Percentiles rank a stretch among this genome's conserved stretches.
Evolutionary conservation across 2,329 filamentous ascomycete species (phyloP).

Genomic region (Apiospora kogelbergensis): DNA sequence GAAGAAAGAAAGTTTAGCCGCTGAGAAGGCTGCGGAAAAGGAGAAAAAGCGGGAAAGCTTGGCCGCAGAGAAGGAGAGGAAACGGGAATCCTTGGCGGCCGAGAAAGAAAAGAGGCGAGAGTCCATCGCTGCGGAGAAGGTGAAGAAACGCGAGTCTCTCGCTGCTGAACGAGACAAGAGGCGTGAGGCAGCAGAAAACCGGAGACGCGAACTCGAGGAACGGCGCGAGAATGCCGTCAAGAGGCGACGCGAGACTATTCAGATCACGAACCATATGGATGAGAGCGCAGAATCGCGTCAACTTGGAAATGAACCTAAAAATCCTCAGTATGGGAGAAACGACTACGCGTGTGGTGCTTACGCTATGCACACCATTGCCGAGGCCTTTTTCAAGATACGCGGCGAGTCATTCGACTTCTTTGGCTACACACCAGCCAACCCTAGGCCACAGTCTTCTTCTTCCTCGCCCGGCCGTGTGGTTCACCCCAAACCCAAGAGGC

Average conservation of each 20-base stretch:
- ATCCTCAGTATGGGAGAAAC: conserved; percentile 32
- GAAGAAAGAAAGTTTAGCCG: conserved; percentile 21
- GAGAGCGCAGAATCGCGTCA: not conserved
- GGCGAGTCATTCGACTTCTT: conserved; percentile 31
- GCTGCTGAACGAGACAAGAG: conserved; percentile 6
- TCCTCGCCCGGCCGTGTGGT: not conserved
- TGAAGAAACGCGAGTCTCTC: conserved; percentile 5
- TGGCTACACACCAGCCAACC: conserved; percentile 35
- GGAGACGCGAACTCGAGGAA: conserved; percentile 4
- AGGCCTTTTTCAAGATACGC: conserved; percentile 31
- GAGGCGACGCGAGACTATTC: conserved; percentile 13
- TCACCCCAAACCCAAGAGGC: conserved; percentile 28
- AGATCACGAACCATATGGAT: conserved; percentile 2
- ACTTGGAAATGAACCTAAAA: conserved; percentile 22
- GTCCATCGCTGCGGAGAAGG: conserved; percentile 16
- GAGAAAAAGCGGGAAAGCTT: conserved; percentile 10
- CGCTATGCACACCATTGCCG: conserved; percentile 32
- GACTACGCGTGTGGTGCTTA: conserved; percentile 33
- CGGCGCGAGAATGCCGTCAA: conserved; percentile 9
- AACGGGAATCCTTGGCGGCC: conserved; percentile 20
- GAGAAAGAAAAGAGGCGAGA: conserved; percentile 23
- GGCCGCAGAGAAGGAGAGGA: conserved; percentile 19
- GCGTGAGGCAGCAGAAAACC: not conserved
- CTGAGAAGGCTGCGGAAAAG: conserved; percentile 10
- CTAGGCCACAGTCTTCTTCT: conserved; percentile 17